Conservation (phyloP, 2,329 filamentous ascomycete species). For the Orbilia blumenaviensis region DNA sequence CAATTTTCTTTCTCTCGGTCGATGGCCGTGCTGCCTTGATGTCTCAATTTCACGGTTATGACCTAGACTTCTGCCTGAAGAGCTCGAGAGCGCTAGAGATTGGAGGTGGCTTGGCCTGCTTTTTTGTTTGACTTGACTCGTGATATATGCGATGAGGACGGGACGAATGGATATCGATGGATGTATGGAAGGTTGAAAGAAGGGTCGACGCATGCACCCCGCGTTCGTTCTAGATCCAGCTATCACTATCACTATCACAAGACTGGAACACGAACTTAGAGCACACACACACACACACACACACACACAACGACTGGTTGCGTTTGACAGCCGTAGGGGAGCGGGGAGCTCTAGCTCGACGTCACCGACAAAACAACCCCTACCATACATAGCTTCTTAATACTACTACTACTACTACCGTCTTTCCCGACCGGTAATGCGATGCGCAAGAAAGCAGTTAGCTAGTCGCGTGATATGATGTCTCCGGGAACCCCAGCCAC, state of each 20-base stretch:
- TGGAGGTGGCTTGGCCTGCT: neutral
- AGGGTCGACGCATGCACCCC: constrained; percentile 13
- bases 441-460: constrained; percentile 9
- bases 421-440: constrained; percentile 19
- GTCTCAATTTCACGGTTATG: neutral
- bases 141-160: neutral
- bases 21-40: constrained; percentile 16
- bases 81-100: too few species aligned
- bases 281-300: neutral
- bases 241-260: constrained; percentile 25
- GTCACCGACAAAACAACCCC: neutral
- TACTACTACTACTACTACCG: neutral
- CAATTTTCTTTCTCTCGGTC: constrained; percentile 24
- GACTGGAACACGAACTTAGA: too few species aligned
- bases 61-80: neutral
- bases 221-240: constrained; percentile 24
- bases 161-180: neutral
- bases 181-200: constrained; percentile 1
- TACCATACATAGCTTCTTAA: neutral
- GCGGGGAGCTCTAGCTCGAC: constrained; percentile 9
- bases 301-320: neutral
- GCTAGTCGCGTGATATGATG: constrained; percentile 38
- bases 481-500: constrained; percentile 39
- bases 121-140: too few species aligned
- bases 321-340: neutral